These are phyloP conservation scores for Zizania palustris DNA, from an alignment of 202 grass and related monocot species.

Conservation along the genomic window DNA sequence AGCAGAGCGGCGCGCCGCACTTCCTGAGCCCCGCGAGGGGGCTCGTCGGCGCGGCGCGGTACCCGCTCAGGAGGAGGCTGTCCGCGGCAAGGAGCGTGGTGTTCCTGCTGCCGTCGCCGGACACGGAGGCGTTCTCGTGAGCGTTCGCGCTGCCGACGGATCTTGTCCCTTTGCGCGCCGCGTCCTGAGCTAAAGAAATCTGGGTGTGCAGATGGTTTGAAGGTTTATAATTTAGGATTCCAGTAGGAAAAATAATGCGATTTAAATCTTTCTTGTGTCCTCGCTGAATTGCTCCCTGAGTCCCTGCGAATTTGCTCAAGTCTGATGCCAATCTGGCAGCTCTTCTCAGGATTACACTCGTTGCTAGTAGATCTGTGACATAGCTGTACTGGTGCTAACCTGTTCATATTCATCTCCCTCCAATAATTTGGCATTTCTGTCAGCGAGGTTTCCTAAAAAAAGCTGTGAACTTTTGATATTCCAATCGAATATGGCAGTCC, in stretches of 20 bases:
- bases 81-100: constrained; percentile 54
- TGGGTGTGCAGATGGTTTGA: constrained; percentile 39
- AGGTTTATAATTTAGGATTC: constrained; percentile 11
- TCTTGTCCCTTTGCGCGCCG: constrained; percentile 29
- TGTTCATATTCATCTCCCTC: not conserved
- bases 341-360: not conserved
- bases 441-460: not conserved
- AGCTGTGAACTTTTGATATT: not conserved
- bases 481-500: no score
- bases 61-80: constrained; percentile 66
- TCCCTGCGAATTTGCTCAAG: not conserved
- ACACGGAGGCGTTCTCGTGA: constrained; percentile 14
- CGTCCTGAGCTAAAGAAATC: constrained; percentile 21
- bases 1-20: constrained; percentile 21
- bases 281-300: no score
- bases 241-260: constrained; percentile 8
- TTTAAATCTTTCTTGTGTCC: not conserved
- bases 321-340: not conserved
- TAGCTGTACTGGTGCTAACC: no score
- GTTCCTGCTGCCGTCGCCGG: constrained; percentile 52
- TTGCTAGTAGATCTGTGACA: not conserved
- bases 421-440: not conserved
- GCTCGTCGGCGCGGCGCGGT: constrained; percentile 37
- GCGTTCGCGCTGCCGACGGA: constrained; percentile 34
- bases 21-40: constrained; percentile 48